phyloP scores from a whole-genome alignment of 2,329 filamentous ascomycete species.

The Pseudogymnoascus sp. region DNA sequence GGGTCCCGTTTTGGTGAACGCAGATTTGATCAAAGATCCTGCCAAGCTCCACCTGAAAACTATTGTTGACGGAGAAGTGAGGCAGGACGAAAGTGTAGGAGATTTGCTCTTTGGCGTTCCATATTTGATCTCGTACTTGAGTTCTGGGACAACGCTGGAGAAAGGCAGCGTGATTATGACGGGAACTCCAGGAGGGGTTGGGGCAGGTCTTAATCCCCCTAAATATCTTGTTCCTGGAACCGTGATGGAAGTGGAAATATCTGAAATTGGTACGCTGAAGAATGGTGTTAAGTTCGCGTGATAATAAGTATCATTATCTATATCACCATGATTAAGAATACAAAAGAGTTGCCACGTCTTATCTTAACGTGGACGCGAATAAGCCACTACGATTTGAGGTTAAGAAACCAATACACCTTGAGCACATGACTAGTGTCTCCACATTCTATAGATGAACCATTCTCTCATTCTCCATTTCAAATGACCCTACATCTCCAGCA shows the following conservation, averaged over 20 bases:
- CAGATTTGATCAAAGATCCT: neutral
- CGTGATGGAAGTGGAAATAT: conserved; percentile 17
- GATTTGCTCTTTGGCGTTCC: conserved; percentile 41
- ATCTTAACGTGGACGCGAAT: neutral
- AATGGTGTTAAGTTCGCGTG: conserved; percentile 17
- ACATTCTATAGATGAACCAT: neutral
- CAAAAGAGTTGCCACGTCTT: neutral
- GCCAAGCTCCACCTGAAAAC: conserved; percentile 38
- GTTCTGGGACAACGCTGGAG: conserved; percentile 32
- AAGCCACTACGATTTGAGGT: neutral
- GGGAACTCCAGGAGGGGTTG: conserved; percentile 36
- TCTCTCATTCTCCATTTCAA: neutral
- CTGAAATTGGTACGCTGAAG: conserved; percentile 16
- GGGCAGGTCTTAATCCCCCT: conserved; percentile 35
- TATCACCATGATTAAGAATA: neutral
- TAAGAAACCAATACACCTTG: neutral
- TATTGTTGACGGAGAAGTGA: conserved; percentile 35
- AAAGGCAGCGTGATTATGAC: conserved; percentile 37
- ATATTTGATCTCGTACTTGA: conserved; percentile 30
- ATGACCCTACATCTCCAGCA: neutral
- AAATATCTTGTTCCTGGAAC: conserved; percentile 16
- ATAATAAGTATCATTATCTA: neutral
- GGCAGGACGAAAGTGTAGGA: conserved; percentile 39
- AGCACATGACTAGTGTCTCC: neutral
- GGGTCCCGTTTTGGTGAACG: conserved; percentile 34